These are phyloP conservation scores for Sisymbrium altissimum DNA, from an alignment of 345 rosid species.

Conservation along the genomic window DNA sequence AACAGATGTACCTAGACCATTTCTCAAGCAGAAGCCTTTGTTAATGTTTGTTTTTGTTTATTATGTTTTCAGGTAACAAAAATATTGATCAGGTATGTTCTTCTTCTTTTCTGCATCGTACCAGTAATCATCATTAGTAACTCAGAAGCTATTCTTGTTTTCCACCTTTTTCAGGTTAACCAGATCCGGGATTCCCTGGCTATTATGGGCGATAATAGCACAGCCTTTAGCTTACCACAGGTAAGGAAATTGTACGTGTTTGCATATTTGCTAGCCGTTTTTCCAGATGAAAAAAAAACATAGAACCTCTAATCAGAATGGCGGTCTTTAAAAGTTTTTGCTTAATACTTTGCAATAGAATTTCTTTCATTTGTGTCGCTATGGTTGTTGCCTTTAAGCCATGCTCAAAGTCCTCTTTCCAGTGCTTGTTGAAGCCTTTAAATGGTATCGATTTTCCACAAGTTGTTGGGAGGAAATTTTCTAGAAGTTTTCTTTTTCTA, in stretches of 20 bases:
- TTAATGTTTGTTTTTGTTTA: constrained; percentile 28
- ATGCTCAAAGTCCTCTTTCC: not conserved
- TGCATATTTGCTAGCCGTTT: not conserved
- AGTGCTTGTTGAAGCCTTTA: not conserved
- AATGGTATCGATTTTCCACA: not conserved
- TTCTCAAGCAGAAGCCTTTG: constrained; percentile 9
- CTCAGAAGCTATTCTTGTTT: constrained; percentile 19
- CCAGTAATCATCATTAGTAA: constrained; percentile 12
- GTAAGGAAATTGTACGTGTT: constrained; percentile 41
- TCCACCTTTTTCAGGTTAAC: constrained; percentile 57
- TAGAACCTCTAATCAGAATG: not conserved
- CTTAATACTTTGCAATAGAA: not conserved
- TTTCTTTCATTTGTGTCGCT: not conserved
- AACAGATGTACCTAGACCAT: not conserved
- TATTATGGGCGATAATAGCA: constrained; percentile 95
- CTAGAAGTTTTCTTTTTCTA: not conserved
- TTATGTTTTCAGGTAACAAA: constrained; percentile 71
- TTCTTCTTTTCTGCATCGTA: not conserved
- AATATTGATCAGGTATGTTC: constrained; percentile 77
- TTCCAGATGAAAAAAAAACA: not conserved
- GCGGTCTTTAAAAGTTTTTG: not conserved
- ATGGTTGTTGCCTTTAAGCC: not conserved
- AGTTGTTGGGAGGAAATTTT: not conserved
- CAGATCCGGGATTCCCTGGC: constrained; percentile 93
- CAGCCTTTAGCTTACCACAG: constrained; percentile 97